Percentiles rank a stretch among this genome's conserved stretches.
Evolutionary conservation across 2,329 filamentous ascomycete genomes (phyloP).

Genomic region (Nannizzia gypsea): DNA sequence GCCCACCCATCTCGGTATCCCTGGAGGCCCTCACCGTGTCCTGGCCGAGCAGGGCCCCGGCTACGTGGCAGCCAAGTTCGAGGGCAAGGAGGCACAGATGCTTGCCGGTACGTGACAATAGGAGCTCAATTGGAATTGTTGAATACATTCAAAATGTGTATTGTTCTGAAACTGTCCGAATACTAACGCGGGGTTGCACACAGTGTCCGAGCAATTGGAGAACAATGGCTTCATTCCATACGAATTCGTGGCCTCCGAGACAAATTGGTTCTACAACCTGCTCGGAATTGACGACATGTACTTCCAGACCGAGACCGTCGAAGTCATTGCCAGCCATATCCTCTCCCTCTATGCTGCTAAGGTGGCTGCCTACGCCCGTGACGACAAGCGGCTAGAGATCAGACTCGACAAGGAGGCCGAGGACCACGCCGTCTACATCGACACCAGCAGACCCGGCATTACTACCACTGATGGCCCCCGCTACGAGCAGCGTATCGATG

Average conservation of each 20-base stretch:
- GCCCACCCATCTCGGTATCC: constrained; percentile 70
- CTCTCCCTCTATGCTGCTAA: constrained; percentile 95
- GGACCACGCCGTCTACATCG: constrained; percentile 96
- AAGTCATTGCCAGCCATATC: constrained; percentile 85
- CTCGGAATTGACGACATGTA: constrained; percentile 98
- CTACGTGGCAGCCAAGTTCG: constrained; percentile 88
- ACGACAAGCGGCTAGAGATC: constrained; percentile 91
- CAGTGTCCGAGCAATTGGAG: constrained; percentile 72
- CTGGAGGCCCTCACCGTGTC: constrained; percentile 53
- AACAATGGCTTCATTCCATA: constrained; percentile 76
- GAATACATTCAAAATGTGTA: too few species aligned
- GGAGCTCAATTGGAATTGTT: not conserved
- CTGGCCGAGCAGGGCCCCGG: constrained; percentile 82
- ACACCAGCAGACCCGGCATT: constrained; percentile 83
- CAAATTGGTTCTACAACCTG: constrained; percentile 94
- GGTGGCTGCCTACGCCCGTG: constrained; percentile 80
- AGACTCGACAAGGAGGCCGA: constrained; percentile 86
- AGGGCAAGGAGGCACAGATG: constrained; percentile 88
- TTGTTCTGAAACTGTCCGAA: too few species aligned
- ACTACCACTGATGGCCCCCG: constrained; percentile 66
- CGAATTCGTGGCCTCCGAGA: constrained; percentile 71
- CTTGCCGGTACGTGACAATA: constrained; percentile 48
- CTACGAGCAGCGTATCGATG: constrained; percentile 87
- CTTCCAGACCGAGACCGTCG: constrained; percentile 78
- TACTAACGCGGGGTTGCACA: not conserved